A percentile compares a stretch with the other conserved stretches of the same genome.
Conservation (phyloP, 2,329 filamentous ascomycete genomes). For the Alternaria tenuissima region DNA sequence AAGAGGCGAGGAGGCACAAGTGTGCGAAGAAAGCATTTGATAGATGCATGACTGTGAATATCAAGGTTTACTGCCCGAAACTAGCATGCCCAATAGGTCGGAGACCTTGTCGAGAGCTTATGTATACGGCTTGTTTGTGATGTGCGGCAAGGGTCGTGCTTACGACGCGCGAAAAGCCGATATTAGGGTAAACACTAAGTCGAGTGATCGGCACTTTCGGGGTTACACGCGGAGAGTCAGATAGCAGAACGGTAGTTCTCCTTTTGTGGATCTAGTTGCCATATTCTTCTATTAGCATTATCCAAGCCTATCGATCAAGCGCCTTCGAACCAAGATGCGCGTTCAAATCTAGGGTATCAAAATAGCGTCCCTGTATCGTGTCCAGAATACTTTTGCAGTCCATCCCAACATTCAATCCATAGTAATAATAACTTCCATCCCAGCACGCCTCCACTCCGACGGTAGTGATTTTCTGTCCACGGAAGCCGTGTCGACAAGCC, state of each 20-base stretch:
- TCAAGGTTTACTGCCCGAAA: neutral
- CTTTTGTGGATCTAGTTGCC: neutral
- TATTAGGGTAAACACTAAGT: neutral
- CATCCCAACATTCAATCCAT: neutral
- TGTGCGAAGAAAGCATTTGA: neutral
- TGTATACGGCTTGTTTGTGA: neutral
- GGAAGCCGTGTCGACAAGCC: neutral
- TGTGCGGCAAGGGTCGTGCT: constrained; percentile 1
- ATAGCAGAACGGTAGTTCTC: neutral
- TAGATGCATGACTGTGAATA: neutral
- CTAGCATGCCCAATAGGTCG: neutral
- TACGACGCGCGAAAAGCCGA: neutral
- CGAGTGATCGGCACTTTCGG: neutral
- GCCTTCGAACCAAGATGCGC: neutral
- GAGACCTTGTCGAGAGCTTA: neutral
- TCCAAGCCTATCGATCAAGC: neutral
- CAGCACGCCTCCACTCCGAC: neutral
- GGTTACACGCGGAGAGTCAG: neutral
- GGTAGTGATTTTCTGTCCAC: neutral
- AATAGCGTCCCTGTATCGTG: neutral
- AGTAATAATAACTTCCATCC: neutral
- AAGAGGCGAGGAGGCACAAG: neutral
- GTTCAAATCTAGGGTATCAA: constrained; percentile 12
- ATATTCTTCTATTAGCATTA: constrained; percentile 12
- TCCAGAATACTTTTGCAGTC: neutral